Evolutionary conservation across 129 eudicot genomes (phyloP).

Genomic region (Flaveria linearis): DNA sequence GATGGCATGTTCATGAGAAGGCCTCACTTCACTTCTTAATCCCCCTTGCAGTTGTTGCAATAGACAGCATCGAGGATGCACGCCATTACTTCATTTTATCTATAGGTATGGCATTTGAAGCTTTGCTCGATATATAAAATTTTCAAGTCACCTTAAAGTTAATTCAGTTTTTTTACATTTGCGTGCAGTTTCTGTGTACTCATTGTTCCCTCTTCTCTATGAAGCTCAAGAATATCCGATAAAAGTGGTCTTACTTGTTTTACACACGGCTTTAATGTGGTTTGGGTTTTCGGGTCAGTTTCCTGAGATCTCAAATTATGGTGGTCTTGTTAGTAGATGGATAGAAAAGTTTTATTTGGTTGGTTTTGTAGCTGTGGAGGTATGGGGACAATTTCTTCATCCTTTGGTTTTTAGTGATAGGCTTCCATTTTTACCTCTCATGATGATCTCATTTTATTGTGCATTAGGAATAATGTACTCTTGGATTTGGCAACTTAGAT

Average conservation of each 20-base stretch:
- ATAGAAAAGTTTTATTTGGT: slow-evolving; percentile 56
- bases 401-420: slow-evolving; percentile 55
- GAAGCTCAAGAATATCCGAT: slow-evolving; percentile 92
- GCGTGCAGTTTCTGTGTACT: slow-evolving; percentile 79
- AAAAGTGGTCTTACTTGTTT: slow-evolving; percentile 60
- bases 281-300: slow-evolving; percentile 66
- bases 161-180: neutral
- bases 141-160: neutral
- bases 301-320: slow-evolving; percentile 22
- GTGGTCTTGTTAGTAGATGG: slow-evolving; percentile 53
- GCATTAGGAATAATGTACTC: slow-evolving; percentile 86
- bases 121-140: neutral
- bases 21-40: slow-evolving; percentile 90
- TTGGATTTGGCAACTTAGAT: slow-evolving; percentile 89
- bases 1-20: slow-evolving; percentile 99
- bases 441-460: slow-evolving; percentile 79
- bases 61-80: slow-evolving; percentile 72
- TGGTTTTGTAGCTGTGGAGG: slow-evolving; percentile 76
- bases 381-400: slow-evolving; percentile 83
- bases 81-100: slow-evolving; percentile 76
- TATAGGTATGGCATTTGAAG: slow-evolving; percentile 48
- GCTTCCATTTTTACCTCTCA: slow-evolving; percentile 79
- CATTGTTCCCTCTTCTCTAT: slow-evolving; percentile 89
- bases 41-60: slow-evolving; percentile 70
- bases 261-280: slow-evolving; percentile 58